These are phyloP conservation scores for Neofusicoccum umdonicola DNA, from an alignment of 2,329 filamentous ascomycete species.

Conservation along the genomic window DNA sequence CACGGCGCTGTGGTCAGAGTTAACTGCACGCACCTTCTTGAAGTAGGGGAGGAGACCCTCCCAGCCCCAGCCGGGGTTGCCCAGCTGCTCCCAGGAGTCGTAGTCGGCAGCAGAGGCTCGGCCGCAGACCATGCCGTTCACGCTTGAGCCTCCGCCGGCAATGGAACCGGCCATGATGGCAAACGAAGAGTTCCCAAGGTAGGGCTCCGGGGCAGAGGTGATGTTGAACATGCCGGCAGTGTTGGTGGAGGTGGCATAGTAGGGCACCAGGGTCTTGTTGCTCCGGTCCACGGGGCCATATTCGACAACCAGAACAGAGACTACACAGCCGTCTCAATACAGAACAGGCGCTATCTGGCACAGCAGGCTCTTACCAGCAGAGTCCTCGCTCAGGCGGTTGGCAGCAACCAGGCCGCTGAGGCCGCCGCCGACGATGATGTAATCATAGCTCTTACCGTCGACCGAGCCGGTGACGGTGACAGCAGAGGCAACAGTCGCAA, in stretches of 20 bases:
- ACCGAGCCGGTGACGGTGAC: background rate
- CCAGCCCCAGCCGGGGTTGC: constrained; percentile 61
- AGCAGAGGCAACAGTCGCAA: background rate
- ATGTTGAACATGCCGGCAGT: constrained; percentile 6
- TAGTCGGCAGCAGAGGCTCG: constrained; percentile 27
- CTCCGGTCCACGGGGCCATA: constrained; percentile 34
- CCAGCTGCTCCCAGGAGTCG: constrained; percentile 58
- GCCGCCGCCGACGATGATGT: constrained; percentile 28
- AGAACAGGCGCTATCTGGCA: too few species aligned
- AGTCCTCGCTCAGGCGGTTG: constrained; percentile 33
- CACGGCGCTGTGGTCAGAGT: too few species aligned
- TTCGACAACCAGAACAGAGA: constrained; percentile 23
- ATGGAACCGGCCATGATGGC: constrained; percentile 35
- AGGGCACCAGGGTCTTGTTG: constrained; percentile 24
- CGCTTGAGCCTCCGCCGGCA: constrained; percentile 36
- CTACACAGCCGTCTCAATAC: background rate
- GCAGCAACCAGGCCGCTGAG: constrained; percentile 29
- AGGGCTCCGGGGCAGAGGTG: constrained; percentile 30
- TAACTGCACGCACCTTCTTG: constrained; percentile 19
- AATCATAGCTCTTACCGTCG: constrained; percentile 25
- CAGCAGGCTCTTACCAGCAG: background rate
- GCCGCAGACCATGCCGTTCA: constrained; percentile 37
- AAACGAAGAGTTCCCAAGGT: constrained; percentile 24
- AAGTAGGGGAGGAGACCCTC: constrained; percentile 35
- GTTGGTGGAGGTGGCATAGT: constrained; percentile 1